Percentiles rank a stretch among this genome's conserved stretches.
Conservation (phyloP, 2,329 filamentous ascomycete species). For the Pseudocercospora crystallina region DNA sequence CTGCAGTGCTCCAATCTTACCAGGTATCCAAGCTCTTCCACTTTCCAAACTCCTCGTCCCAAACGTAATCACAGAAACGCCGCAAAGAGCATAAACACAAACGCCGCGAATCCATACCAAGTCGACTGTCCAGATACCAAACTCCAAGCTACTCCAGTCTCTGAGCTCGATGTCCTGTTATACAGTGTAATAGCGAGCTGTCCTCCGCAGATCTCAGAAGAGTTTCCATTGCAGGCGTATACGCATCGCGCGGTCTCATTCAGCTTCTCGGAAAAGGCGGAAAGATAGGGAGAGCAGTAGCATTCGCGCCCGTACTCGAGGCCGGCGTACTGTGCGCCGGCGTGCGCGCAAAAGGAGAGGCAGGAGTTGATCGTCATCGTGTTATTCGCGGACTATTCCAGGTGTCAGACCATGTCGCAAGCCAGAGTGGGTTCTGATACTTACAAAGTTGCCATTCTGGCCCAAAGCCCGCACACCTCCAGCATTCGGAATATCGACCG, state of each 20-base stretch:
- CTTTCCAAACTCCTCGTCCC: too few relatives aligned
- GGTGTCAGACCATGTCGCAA: too few relatives aligned
- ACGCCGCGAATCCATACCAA: slow-evolving; percentile 20
- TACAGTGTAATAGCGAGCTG: slow-evolving; percentile 38
- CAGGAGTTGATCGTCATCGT: slow-evolving; percentile 55
- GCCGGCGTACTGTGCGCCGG: slow-evolving; percentile 49
- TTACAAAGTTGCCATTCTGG: slow-evolving; percentile 44
- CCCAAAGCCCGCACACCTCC: slow-evolving; percentile 47
- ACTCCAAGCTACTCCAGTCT: slow-evolving; percentile 22
- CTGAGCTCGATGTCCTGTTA: slow-evolving; percentile 28
- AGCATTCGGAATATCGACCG: slow-evolving; percentile 41
- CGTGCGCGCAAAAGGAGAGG: slow-evolving; percentile 50
- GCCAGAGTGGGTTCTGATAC: too few relatives aligned
- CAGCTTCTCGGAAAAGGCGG: slow-evolving; percentile 48
- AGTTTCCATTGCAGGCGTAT: slow-evolving; percentile 56
- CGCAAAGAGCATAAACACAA: slow-evolving; percentile 13
- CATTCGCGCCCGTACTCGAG: slow-evolving; percentile 60
- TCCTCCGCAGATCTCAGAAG: slow-evolving; percentile 56
- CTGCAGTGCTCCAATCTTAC: too few relatives aligned
- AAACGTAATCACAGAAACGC: slow-evolving; percentile 2
- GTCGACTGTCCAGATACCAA: slow-evolving; percentile 14
- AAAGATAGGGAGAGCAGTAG: slow-evolving; percentile 58
- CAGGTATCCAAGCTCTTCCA: too few relatives aligned
- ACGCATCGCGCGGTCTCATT: slow-evolving; percentile 49
- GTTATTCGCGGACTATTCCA: slow-evolving; percentile 39